Percentiles rank a stretch among this genome's conserved stretches.
Evolutionary conservation across 2,329 filamentous ascomycete species (phyloP).

Genomic region (Neodidymelliopsis sp.): DNA sequence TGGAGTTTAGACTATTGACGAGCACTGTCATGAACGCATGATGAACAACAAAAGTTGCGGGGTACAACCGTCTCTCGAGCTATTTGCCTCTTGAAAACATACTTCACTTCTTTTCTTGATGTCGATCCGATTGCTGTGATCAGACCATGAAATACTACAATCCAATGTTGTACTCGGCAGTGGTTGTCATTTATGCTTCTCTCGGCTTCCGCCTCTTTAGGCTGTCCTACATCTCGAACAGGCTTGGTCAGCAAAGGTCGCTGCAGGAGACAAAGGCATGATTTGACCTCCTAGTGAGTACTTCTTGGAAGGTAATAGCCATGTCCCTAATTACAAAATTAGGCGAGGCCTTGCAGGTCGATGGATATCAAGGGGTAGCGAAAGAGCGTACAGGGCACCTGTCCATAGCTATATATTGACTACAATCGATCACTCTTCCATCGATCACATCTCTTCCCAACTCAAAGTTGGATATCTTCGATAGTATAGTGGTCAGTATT

Average conservation of each 20-base stretch:
- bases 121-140: no score
- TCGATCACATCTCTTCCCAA: slow-evolving; percentile 13
- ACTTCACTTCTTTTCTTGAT: no score
- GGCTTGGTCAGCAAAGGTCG: slow-evolving; percentile 3
- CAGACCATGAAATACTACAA: slow-evolving; percentile 32
- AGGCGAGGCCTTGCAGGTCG: background rate
- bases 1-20: background rate
- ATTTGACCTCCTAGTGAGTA: no score
- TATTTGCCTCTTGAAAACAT: no score
- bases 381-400: no score
- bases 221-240: slow-evolving; percentile 19
- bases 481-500: slow-evolving; percentile 23
- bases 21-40: slow-evolving; percentile 8
- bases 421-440: no score
- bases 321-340: background rate
- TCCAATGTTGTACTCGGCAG: slow-evolving; percentile 25
- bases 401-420: no score
- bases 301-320: no score
- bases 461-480: slow-evolving; percentile 17
- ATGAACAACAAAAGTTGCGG: slow-evolving; percentile 2
- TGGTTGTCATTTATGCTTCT: slow-evolving; percentile 25
- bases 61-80: no score
- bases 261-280: background rate
- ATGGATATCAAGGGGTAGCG: no score
- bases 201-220: slow-evolving; percentile 28